Evolutionary conservation across 768 basidiomycete genomes (phyloP).

Genomic region (Tricholoma bakamatsutake): DNA sequence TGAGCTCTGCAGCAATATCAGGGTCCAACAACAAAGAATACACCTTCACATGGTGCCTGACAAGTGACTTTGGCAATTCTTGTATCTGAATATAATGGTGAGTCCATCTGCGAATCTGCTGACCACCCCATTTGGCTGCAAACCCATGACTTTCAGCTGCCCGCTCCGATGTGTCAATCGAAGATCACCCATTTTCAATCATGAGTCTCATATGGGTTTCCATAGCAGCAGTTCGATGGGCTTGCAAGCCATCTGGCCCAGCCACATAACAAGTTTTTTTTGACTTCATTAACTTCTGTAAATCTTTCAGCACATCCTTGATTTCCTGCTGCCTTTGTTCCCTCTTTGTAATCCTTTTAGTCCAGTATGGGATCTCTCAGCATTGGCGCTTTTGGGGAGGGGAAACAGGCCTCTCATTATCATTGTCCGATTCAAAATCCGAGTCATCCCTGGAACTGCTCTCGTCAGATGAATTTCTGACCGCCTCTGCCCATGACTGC

Average conservation of each 20-base stretch:
- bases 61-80: background rate
- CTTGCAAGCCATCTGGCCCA: constrained; percentile 3
- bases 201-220: constrained; percentile 7
- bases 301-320: background rate
- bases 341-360: background rate
- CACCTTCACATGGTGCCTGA: background rate
- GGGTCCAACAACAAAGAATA: background rate
- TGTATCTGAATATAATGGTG: background rate
- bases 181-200: constrained; percentile 3
- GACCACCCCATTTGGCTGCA: constrained; percentile 9
- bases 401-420: no score
- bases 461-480: background rate
- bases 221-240: background rate
- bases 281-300: background rate
- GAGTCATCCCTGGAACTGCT: no score
- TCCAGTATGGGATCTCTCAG: background rate
- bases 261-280: background rate
- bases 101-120: background rate
- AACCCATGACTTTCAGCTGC: constrained; percentile 13
- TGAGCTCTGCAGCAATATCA: background rate
- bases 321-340: background rate
- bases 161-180: constrained; percentile 6
- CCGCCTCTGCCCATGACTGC: background rate
- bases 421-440: no score
- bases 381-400: background rate